phyloP scores from a whole-genome alignment of 192 early-diverging fungal genomes.

The Allomyces javanicus region DNA sequence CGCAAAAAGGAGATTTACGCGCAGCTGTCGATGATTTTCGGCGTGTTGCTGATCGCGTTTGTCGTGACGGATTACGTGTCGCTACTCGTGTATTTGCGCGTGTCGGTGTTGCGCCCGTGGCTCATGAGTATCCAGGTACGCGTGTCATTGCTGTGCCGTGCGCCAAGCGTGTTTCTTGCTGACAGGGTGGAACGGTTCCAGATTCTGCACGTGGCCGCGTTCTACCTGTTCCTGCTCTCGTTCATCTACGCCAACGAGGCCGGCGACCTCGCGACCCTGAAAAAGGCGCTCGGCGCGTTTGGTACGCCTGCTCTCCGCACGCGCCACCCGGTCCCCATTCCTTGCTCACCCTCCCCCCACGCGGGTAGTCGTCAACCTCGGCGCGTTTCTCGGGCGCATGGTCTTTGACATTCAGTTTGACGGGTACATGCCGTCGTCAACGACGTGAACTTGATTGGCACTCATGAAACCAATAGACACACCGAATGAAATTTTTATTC shows the following conservation, averaged over 20 bases:
- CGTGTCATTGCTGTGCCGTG: background rate
- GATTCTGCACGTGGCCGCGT: constrained; percentile 6
- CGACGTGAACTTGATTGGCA: background rate
- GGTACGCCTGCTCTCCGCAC: background rate
- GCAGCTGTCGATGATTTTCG: constrained; percentile 8
- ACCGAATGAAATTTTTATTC: background rate
- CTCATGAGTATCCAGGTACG: constrained; percentile 7
- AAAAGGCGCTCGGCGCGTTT: background rate
- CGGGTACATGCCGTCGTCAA: constrained; percentile 2
- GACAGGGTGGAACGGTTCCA: background rate
- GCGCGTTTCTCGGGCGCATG: constrained; percentile 5
- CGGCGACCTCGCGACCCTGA: background rate
- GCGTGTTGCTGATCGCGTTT: constrained; percentile 4
- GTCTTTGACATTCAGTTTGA: constrained; percentile 5
- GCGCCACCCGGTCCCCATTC: background rate
- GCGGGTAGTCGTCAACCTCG: constrained; percentile 1
- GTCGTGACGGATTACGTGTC: constrained; percentile 7
- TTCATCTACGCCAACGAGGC: constrained; percentile 10
- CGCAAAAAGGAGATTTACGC: constrained; percentile 7
- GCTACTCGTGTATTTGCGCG: constrained; percentile 1
- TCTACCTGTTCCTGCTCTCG: constrained; percentile 7
- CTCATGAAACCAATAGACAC: too few relatives aligned
- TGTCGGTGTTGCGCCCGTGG: constrained; percentile 5
- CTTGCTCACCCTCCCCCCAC: background rate
- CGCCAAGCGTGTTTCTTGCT: background rate